Percentiles rank a stretch among this genome's conserved stretches.
Conservation (phyloP, 2,329 filamentous ascomycete genomes). For the Venturia aucupariae region DNA sequence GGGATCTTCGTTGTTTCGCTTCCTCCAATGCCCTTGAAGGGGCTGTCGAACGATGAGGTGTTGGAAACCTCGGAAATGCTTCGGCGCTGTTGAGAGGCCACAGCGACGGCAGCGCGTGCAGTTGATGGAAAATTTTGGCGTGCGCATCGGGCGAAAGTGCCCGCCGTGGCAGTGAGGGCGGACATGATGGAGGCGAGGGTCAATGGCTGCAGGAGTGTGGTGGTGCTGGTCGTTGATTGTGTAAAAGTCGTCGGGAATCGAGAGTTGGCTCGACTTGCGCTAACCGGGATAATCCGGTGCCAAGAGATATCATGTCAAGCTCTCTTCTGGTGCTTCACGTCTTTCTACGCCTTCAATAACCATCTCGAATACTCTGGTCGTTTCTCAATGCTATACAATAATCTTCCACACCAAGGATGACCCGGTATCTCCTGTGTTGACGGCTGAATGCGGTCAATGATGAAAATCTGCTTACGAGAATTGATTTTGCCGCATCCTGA, state of each 20-base stretch:
- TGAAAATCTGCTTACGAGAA: not conserved
- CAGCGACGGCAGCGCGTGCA: slow-evolving; percentile 35
- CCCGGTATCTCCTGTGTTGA: not conserved
- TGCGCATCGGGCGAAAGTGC: slow-evolving; percentile 39
- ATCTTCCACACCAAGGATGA: not conserved
- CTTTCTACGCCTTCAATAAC: not conserved
- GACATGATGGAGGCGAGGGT: slow-evolving; percentile 31
- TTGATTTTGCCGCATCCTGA: not conserved
- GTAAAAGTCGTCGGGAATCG: not conserved
- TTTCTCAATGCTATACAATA: not conserved
- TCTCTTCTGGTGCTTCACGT: not conserved
- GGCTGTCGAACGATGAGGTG: slow-evolving; percentile 39
- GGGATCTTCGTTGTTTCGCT: slow-evolving; percentile 62
- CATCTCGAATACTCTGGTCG: not conserved
- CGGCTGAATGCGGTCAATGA: not conserved
- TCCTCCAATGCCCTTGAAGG: slow-evolving; percentile 44
- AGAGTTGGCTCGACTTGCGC: not conserved
- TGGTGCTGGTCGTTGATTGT: not conserved
- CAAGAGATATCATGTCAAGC: not conserved
- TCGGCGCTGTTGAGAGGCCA: slow-evolving; percentile 34
- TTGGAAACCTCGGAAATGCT: slow-evolving; percentile 28
- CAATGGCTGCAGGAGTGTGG: slow-evolving; percentile 16
- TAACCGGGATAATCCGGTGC: not conserved
- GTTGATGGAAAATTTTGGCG: slow-evolving; percentile 33
- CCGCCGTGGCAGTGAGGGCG: slow-evolving; percentile 37